Percentiles rank a stretch among this genome's conserved stretches.
phyloP scores from a whole-genome alignment of 1,284 basidiomycete genomes.

The Rhodotorula sp. region DNA sequence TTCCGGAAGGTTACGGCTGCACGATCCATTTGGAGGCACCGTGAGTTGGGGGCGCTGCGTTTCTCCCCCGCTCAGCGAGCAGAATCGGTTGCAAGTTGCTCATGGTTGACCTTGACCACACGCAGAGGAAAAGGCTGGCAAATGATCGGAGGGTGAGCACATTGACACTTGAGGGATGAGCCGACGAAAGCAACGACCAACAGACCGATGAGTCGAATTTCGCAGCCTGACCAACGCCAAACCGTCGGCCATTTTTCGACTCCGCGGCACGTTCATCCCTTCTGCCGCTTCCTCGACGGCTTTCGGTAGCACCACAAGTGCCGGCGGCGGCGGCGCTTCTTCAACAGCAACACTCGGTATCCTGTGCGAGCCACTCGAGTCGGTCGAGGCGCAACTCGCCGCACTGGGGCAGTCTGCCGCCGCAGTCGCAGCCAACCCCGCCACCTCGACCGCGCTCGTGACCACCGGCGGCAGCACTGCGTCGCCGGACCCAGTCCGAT shows the following conservation, averaged over 20 bases:
- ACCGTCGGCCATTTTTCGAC: constrained; percentile 85
- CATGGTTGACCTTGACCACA: too few species aligned
- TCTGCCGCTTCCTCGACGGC: constrained; percentile 13
- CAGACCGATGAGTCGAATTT: neutral
- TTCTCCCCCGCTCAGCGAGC: neutral
- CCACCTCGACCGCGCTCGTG: constrained; percentile 18
- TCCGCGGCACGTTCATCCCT: constrained; percentile 61
- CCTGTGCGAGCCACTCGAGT: constrained; percentile 30
- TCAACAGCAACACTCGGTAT: constrained; percentile 30
- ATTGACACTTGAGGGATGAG: too few species aligned
- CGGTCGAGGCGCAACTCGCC: constrained; percentile 31
- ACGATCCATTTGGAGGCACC: constrained; percentile 89
- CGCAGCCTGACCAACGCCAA: constrained; percentile 82
- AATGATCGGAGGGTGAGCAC: constrained; percentile 74
- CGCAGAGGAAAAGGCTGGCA: constrained; percentile 71
- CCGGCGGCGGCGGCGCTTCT: neutral
- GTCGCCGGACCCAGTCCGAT: constrained; percentile 9
- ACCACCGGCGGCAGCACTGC: neutral
- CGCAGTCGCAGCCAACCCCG: neutral
- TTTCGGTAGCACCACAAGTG: neutral
- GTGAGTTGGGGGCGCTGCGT: constrained; percentile 4
- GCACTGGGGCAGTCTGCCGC: constrained; percentile 6
- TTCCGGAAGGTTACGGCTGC: constrained; percentile 83
- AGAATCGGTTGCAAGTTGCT: neutral
- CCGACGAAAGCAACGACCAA: too few species aligned